Evolutionary conservation across 2,329 filamentous ascomycete genomes (phyloP).

Genomic region (Dothiorella sarmentorum): DNA sequence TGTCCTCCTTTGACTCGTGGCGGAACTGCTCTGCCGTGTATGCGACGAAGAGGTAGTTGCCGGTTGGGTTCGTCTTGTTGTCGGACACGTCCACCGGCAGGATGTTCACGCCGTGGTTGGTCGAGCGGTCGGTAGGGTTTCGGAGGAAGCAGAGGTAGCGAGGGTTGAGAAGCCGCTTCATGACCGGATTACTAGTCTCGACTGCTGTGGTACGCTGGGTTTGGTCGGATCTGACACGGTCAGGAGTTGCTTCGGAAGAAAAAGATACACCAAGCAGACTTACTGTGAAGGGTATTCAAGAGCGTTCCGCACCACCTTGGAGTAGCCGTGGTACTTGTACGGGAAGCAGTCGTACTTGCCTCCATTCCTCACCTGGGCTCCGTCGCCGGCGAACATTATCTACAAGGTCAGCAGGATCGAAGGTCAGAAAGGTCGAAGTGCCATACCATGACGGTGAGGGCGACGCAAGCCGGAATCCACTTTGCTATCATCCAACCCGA

Average conservation of each 20-base stretch:
- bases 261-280: too few relatives aligned
- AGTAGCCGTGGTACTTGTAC: constrained; percentile 30
- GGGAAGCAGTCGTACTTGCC: constrained; percentile 30
- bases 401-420: not conserved
- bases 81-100: not conserved
- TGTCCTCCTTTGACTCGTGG: constrained; percentile 26
- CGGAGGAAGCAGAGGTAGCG: constrained; percentile 31
- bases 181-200: constrained; percentile 25
- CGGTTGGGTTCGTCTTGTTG: not conserved
- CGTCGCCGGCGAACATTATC: constrained; percentile 10
- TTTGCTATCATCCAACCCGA: constrained; percentile 28
- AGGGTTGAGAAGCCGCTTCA: constrained; percentile 28
- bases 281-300: constrained; percentile 22
- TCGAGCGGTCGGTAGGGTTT: not conserved
- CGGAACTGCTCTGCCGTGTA: constrained; percentile 44
- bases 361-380: constrained; percentile 23
- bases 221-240: not conserved
- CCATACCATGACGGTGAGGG: constrained; percentile 28
- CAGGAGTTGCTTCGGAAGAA: too few relatives aligned
- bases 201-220: constrained; percentile 3
- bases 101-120: not conserved
- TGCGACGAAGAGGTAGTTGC: constrained; percentile 39
- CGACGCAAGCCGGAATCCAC: constrained; percentile 29
- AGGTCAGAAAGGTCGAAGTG: not conserved
- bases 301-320: constrained; percentile 30